Percentiles rank a stretch among this genome's conserved stretches.
Conservation (phyloP, 805 yeast species). For the Torulaspora indica region DNA sequence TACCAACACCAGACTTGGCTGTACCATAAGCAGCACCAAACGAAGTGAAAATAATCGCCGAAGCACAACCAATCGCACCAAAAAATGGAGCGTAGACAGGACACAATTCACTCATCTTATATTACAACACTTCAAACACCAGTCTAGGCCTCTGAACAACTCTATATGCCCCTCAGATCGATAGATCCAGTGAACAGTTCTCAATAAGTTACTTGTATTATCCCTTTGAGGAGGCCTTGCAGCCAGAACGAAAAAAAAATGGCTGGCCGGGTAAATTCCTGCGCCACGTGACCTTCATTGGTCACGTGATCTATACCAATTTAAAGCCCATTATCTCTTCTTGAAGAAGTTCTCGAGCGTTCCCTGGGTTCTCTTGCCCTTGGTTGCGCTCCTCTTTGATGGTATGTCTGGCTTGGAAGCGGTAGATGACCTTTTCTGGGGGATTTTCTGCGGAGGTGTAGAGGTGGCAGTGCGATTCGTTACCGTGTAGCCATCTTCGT, state of each 20-base stretch:
- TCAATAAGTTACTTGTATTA: conserved; percentile 1
- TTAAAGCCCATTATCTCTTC: conserved; percentile 9
- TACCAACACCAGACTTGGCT: conserved; percentile 98
- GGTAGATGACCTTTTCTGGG: conserved; percentile 8
- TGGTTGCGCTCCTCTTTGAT: conserved; percentile 10
- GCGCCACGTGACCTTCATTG: conserved; percentile 11
- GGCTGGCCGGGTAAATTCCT: conserved; percentile 11
- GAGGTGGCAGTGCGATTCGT: conserved; percentile 25
- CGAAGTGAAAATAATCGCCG: conserved; percentile 97
- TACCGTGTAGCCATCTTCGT: conserved; percentile 36
- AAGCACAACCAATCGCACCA: conserved; percentile 99
- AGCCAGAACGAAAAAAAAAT: conserved; percentile 11
- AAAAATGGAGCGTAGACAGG: conserved; percentile 75
- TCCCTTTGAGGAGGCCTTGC: conserved; percentile 15
- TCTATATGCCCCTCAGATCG: background rate
- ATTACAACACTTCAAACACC: conserved; percentile 3
- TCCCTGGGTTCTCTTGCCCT: conserved; percentile 29
- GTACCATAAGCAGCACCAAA: conserved; percentile 99
- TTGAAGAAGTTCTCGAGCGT: conserved; percentile 35
- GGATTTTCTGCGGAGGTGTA: conserved; percentile 11
- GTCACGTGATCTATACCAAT: conserved; percentile 7
- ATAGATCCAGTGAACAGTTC: background rate
- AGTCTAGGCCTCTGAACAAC: background rate
- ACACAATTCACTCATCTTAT: conserved; percentile 36
- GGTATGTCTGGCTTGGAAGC: conserved; percentile 3